phyloP scores from a whole-genome alignment of 306 rosid genomes.

The Quercus alba region DNA sequence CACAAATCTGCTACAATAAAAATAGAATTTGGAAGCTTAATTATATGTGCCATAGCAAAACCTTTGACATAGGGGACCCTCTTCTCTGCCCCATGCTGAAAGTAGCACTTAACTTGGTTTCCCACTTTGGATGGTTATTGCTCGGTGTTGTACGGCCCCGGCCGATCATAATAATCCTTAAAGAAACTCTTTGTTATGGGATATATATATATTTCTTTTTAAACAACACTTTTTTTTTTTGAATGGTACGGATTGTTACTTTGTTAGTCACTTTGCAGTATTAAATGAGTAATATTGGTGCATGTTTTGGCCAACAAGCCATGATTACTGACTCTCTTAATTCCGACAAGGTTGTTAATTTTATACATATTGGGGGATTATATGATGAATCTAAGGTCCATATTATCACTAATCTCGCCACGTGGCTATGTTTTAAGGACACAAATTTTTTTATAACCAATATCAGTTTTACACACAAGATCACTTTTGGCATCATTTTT shows the following conservation, averaged over 20 bases:
- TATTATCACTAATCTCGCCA: conserved; percentile 14
- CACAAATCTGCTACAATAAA: neutral
- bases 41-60: neutral
- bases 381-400: neutral
- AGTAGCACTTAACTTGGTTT: conserved; percentile 9
- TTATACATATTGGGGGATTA: neutral
- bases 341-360: conserved; percentile 12
- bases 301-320: conserved; percentile 1
- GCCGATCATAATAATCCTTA: too few relatives aligned
- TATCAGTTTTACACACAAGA: fast-evolving
- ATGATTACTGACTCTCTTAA: conserved; percentile 18
- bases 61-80: neutral
- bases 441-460: too few relatives aligned
- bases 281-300: neutral
- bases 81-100: neutral
- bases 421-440: conserved; percentile 1
- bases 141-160: neutral
- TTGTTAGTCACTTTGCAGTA: neutral
- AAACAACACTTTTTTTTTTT: too few relatives aligned
- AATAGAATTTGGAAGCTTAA: neutral
- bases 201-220: too few relatives aligned
- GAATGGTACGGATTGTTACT: neutral
- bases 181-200: too few relatives aligned
- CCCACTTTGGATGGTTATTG: conserved; percentile 2
- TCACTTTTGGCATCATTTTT: too few relatives aligned